These are phyloP conservation scores for Chlamydomonas sp. DNA, from an alignment of 139 green algal species.

Conservation along the genomic window DNA sequence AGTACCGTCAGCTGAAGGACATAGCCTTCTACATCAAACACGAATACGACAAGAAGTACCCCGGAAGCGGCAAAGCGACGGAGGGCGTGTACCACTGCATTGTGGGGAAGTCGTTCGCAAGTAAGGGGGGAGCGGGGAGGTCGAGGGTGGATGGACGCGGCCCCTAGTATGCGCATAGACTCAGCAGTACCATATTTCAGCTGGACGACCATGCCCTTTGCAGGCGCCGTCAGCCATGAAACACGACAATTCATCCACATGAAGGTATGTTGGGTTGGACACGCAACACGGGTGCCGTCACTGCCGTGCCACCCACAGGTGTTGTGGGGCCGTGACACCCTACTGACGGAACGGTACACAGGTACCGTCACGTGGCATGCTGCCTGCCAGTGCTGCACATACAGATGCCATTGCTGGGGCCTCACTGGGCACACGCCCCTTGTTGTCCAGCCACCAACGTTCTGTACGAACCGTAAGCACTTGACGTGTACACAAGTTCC, in stretches of 20 bases:
- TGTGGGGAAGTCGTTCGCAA: conserved; percentile 79
- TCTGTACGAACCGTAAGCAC: no score
- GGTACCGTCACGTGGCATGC: no score
- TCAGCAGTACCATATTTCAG: neutral
- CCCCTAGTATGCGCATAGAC: no score
- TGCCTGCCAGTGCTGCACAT: neutral
- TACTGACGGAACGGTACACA: no score
- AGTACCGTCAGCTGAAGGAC: conserved; percentile 73
- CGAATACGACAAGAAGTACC: conserved; percentile 80
- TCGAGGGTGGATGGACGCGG: no score
- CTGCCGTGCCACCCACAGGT: no score
- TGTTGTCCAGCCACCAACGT: no score
- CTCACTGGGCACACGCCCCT: no score
- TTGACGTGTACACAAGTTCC: no score
- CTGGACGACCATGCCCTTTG: neutral
- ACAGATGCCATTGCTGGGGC: no score
- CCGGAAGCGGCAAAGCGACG: conserved; percentile 75
- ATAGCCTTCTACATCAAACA: conserved; percentile 80
- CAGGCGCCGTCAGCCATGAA: conserved; percentile 81
- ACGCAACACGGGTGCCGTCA: no score
- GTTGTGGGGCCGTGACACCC: no score
- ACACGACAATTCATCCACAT: conserved; percentile 80
- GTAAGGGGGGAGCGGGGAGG: conserved; percentile 48
- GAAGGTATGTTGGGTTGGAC: conserved; percentile 39
- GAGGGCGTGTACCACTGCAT: conserved; percentile 87